Evolutionary conservation across 2,329 filamentous ascomycete species (phyloP), one percentile per base, ranked within the genome.

Genomic region (Penicillium sp.): DNA sequence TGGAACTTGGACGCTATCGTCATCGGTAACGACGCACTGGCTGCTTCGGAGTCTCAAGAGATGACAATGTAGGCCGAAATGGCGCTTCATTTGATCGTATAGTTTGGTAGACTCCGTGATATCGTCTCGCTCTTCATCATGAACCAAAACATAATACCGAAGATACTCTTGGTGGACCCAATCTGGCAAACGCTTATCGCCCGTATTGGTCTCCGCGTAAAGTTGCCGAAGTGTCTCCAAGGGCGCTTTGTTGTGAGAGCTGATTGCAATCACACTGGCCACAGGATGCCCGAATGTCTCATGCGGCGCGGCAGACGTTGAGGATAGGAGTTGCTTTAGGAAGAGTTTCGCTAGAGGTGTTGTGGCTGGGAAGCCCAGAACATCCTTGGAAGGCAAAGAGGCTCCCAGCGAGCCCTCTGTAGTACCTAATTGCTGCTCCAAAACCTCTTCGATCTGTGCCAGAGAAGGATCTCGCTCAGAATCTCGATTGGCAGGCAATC

Each of bases 51-150:
- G 80, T 63, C 96, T 84, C 37, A 99, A 82, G 11, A 99, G 82
- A 76, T 99, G 95, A 73, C 95, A 99, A 76, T 99, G 93, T 50
- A 98, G 81, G 1, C 95, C 95, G 64, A 99, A 91, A 77, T 97
- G 92, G n/a, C 95, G 88, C 78, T 98, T 99, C 96, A 99, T 99
- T 75, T 97, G 92, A 68, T 99, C 95, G 75, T 96, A 99, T 31
- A 98, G 82, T 17, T 88, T 86, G 75, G 94, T 94, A 12, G 93
- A 96, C 76, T 92, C 90, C 39, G 87, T 86, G 62, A 98, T 96
- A 73, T 99, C 93, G 71, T 96, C 94, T 62, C 87, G 88, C 72
- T 99, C 95, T 77, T 99, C 96, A 68, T 99, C 95, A 70, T 99
- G 95, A 17, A 99, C 89, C 43, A 99, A 82, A 15, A 99, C 91